Conservation (phyloP, 2,329 filamentous ascomycete species). For the Capronia americana region DNA sequence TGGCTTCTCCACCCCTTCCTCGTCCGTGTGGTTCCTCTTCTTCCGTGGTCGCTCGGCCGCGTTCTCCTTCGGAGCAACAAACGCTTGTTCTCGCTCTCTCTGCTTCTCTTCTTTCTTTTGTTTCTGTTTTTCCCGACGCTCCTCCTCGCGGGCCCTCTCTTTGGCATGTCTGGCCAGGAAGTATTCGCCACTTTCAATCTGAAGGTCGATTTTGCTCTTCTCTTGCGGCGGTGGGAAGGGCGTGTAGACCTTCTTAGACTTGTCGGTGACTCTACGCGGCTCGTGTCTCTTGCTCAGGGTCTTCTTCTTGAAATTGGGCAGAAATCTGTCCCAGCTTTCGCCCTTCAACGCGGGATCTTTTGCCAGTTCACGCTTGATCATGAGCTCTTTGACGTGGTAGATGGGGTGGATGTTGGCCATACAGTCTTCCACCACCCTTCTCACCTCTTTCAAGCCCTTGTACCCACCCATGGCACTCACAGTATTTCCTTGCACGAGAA, state of each 20-base stretch:
- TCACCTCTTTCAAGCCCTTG: slow-evolving; percentile 91
- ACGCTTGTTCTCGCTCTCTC: slow-evolving; percentile 83
- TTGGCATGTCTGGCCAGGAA: slow-evolving; percentile 93
- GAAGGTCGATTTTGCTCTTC: slow-evolving; percentile 98
- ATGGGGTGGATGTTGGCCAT: slow-evolving; percentile 93
- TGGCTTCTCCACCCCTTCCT: slow-evolving; percentile 19
- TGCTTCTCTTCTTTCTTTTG: slow-evolving; percentile 87
- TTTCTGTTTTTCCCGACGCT: slow-evolving; percentile 82
- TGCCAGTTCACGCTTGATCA: slow-evolving; percentile 90
- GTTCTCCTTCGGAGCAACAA: slow-evolving; percentile 82
- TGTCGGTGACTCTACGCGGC: slow-evolving; percentile 88
- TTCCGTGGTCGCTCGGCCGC: slow-evolving; percentile 61
- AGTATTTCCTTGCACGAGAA: slow-evolving; percentile 95
- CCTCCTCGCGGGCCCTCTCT: slow-evolving; percentile 79
- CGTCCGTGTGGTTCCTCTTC: slow-evolving; percentile 44
- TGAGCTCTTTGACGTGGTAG: slow-evolving; percentile 93
- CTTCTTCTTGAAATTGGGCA: slow-evolving; percentile 96
- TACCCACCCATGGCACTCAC: slow-evolving; percentile 90
- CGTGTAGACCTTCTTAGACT: slow-evolving; percentile 92
- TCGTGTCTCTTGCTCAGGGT: slow-evolving; percentile 82
- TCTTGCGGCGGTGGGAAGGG: slow-evolving; percentile 96
- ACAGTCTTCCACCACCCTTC: slow-evolving; percentile 88
- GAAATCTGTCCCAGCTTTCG: slow-evolving; percentile 94
- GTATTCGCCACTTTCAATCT: slow-evolving; percentile 98
- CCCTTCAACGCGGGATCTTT: slow-evolving; percentile 85